Evolutionary conservation across 495 filamentous ascomycete species (phyloP).

Genomic region (Bombardia bombarda): DNA sequence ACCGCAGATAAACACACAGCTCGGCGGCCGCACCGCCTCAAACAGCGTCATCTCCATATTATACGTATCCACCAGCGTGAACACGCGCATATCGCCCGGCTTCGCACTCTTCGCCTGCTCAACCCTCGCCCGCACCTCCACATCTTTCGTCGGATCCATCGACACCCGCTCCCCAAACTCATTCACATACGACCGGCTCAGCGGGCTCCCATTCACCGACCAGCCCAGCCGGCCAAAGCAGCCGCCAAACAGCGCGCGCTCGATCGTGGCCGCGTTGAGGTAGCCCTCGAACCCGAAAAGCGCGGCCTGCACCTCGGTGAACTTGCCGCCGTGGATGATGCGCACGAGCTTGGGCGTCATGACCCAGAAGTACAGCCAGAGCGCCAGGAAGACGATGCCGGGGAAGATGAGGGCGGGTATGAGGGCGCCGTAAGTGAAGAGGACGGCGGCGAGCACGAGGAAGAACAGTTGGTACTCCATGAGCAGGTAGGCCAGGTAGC

Average conservation of each 20-base stretch:
- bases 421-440: constrained; percentile 1
- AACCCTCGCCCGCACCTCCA: background rate
- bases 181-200: constrained; percentile 4
- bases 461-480: constrained; percentile 2
- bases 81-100: constrained; percentile 11
- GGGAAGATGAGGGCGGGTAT: background rate
- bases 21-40: constrained; percentile 24
- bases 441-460: constrained; percentile 3
- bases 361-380: constrained; percentile 2
- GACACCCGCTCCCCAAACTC: background rate
- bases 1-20: constrained; percentile 23
- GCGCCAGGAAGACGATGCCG: constrained; percentile 3
- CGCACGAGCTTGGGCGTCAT: constrained; percentile 6
- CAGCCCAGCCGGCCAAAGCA: constrained; percentile 4
- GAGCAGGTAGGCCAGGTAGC: constrained; percentile 3
- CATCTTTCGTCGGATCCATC: constrained; percentile 1
- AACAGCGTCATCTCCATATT: constrained; percentile 30
- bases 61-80: constrained; percentile 32
- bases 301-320: constrained; percentile 7
- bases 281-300: constrained; percentile 25
- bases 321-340: constrained; percentile 8
- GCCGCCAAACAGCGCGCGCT: constrained; percentile 18
- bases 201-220: constrained; percentile 4
- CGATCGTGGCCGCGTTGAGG: constrained; percentile 13
- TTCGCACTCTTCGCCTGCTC: constrained; percentile 2